Evolutionary conservation across 495 filamentous ascomycete species (phyloP).

Genomic region (Trichoderma erinaceum): DNA sequence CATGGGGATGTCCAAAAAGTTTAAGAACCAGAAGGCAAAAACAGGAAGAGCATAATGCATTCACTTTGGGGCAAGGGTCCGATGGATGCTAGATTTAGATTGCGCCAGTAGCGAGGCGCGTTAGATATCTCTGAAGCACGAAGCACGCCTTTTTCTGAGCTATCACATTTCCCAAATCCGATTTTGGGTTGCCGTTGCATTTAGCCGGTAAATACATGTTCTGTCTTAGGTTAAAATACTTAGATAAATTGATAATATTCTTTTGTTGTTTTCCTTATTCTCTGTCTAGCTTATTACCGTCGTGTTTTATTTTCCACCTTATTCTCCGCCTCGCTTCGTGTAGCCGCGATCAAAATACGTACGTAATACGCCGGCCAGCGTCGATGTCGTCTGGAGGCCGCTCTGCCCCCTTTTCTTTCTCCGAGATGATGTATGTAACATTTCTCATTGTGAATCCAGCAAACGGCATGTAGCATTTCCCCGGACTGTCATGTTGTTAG

Average conservation of each 20-base stretch:
- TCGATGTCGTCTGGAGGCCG: too few relatives aligned
- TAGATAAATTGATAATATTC: too few relatives aligned
- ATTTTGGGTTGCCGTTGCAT: conserved; percentile 3
- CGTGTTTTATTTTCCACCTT: not conserved
- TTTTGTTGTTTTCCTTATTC: not conserved
- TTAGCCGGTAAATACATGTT: conserved; percentile 1
- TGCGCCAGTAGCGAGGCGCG: conserved; percentile 4
- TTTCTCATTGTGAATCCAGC: too few relatives aligned
- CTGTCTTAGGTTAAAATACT: not conserved
- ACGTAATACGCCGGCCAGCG: too few relatives aligned
- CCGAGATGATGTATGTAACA: too few relatives aligned
- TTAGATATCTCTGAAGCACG: not conserved
- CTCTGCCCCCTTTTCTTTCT: too few relatives aligned
- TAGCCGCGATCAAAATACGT: too few relatives aligned
- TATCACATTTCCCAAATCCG: not conserved
- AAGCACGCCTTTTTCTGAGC: not conserved
- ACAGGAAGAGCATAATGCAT: not conserved
- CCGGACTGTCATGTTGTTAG: too few relatives aligned
- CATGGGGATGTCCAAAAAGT: too few relatives aligned
- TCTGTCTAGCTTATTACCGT: not conserved
- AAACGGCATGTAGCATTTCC: too few relatives aligned
- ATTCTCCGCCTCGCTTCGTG: not conserved
- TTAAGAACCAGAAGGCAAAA: not conserved
- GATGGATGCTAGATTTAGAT: conserved; percentile 13
- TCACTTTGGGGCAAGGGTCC: not conserved